These are phyloP conservation scores for Claviceps citrina DNA, from an alignment of 2,329 filamentous ascomycete genomes.

Conservation along the genomic window DNA sequence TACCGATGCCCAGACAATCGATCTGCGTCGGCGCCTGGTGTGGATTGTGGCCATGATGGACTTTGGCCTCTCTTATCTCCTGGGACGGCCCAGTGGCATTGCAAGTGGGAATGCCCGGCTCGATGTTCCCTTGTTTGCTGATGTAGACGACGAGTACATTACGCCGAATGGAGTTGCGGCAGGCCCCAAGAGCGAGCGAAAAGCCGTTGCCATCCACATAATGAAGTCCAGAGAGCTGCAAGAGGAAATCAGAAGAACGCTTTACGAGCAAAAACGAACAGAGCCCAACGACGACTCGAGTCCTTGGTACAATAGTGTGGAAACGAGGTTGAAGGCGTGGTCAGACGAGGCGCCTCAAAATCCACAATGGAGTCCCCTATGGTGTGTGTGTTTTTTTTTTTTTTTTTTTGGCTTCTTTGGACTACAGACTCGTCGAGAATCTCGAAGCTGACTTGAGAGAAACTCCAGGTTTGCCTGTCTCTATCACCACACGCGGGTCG, in stretches of 20 bases:
- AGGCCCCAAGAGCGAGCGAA: conserved; percentile 61
- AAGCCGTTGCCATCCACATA: conserved; percentile 81
- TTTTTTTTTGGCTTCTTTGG: no score
- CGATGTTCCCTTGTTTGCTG: conserved; percentile 72
- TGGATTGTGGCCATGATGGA: conserved; percentile 88
- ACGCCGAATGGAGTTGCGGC: conserved; percentile 58
- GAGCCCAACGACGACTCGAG: conserved; percentile 67
- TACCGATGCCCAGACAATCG: conserved; percentile 59
- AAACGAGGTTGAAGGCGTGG: conserved; percentile 67
- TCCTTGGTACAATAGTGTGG: conserved; percentile 75
- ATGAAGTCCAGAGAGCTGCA: conserved; percentile 82
- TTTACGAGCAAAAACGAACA: conserved; percentile 71
- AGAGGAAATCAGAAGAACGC: conserved; percentile 67
- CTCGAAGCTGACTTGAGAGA: not conserved
- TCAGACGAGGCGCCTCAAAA: conserved; percentile 58
- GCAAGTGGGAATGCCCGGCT: conserved; percentile 69
- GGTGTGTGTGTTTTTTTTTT: no score
- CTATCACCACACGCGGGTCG: conserved; percentile 78
- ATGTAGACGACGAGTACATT: conserved; percentile 71
- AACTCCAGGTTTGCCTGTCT: conserved; percentile 43
- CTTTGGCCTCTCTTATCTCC: conserved; percentile 68
- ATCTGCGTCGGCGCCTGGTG: conserved; percentile 75
- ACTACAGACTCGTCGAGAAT: not conserved
- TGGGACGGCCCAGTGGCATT: conserved; percentile 76
- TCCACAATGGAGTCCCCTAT: conserved; percentile 57